These are phyloP conservation scores for Isochrysis galbana DNA, from an alignment of 78 protist species.

Conservation along the genomic window DNA sequence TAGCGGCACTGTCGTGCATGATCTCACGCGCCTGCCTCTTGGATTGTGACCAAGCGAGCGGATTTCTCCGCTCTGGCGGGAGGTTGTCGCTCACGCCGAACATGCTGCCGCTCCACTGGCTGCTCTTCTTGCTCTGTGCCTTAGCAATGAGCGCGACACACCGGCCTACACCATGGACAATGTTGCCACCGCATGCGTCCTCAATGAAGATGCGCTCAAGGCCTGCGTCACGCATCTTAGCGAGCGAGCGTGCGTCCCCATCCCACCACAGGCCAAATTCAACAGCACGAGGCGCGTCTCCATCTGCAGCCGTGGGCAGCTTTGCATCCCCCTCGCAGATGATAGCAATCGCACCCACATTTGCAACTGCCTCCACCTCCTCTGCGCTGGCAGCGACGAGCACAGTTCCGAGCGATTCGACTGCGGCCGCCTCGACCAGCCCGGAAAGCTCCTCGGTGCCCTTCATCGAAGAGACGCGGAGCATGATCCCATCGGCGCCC, in stretches of 20 bases:
- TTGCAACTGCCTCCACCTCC: not conserved
- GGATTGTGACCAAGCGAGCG: not conserved
- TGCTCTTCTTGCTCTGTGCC: not conserved
- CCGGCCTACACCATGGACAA: not conserved
- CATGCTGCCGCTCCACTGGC: not conserved
- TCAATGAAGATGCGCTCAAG: not conserved
- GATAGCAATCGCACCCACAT: not conserved
- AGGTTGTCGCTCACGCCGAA: not conserved
- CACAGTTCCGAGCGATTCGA: not conserved
- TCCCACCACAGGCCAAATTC: not conserved
- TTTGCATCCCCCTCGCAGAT: not conserved
- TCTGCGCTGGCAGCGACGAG: not conserved
- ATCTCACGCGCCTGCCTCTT: not conserved
- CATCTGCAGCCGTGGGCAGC: not conserved
- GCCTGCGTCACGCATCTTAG: not conserved
- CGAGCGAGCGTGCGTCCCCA: not conserved
- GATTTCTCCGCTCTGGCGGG: not conserved
- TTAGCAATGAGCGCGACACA: not conserved
- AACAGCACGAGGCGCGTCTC: not conserved
- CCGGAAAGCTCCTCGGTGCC: not conserved
- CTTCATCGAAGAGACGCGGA: not conserved
- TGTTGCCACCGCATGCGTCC: not conserved
- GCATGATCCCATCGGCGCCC: not conserved
- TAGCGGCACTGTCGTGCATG: not conserved
- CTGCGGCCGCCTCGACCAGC: not conserved